phyloP scores from a whole-genome alignment of 2,329 filamentous ascomycete species.

The Alternaria brassicae region DNA sequence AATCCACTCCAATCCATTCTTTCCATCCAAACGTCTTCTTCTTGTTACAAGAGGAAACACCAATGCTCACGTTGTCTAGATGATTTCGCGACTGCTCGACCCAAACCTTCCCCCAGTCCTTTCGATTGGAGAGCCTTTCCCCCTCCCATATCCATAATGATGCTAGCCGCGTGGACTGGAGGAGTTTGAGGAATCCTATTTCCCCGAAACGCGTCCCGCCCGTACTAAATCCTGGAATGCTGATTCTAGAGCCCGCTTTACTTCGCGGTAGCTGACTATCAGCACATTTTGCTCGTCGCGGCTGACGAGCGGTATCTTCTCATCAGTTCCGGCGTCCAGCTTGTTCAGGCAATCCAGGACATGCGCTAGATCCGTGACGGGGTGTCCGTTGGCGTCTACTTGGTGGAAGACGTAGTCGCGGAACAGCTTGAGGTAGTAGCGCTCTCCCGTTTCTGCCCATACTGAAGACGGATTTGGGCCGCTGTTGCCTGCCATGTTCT shows the following conservation, averaged over 20 bases:
- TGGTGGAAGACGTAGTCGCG: constrained; percentile 98
- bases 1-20: background rate
- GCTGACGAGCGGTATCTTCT: constrained; percentile 84
- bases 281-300: constrained; percentile 90
- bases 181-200: constrained; percentile 29
- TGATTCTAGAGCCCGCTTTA: constrained; percentile 71
- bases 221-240: constrained; percentile 65
- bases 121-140: background rate
- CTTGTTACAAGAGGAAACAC: background rate
- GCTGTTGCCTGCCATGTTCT: constrained; percentile 47
- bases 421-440: constrained; percentile 93
- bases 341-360: constrained; percentile 89
- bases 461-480: constrained; percentile 49
- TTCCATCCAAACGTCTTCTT: background rate
- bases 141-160: background rate
- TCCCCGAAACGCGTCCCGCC: constrained; percentile 41
- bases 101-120: background rate
- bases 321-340: constrained; percentile 86
- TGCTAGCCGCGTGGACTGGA: constrained; percentile 19
- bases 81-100: background rate
- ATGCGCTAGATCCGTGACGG: constrained; percentile 85
- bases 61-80: background rate
- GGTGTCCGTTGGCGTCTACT: constrained; percentile 82
- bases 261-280: constrained; percentile 86
- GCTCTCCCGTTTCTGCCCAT: constrained; percentile 93